A percentile compares a stretch with the other conserved stretches of the same genome.
Conservation (phyloP, 306 rosid genomes). For the Adenanthera pavonina region DNA sequence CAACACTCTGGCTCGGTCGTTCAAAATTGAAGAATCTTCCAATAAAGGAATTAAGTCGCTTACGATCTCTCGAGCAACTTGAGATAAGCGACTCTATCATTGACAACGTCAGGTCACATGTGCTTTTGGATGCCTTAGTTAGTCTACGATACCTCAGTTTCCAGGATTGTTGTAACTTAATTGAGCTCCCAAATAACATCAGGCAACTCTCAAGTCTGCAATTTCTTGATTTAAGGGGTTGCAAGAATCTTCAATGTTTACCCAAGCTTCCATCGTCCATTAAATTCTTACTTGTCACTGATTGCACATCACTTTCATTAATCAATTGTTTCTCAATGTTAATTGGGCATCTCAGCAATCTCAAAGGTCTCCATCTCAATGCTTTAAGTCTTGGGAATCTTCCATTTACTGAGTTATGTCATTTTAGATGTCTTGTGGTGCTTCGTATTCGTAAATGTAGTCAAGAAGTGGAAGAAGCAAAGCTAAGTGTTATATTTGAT, state of each 20-base stretch:
- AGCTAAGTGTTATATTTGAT: neutral
- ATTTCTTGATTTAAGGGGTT: too few relatives aligned
- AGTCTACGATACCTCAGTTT: neutral
- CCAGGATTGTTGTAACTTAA: neutral
- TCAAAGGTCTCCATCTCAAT: neutral
- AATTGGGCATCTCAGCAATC: slow-evolving; percentile 14
- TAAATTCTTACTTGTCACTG: too few relatives aligned
- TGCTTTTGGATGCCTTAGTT: too few relatives aligned
- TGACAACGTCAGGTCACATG: too few relatives aligned
- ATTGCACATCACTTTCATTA: too few relatives aligned
- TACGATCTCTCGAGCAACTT: neutral
- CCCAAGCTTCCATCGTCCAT: too few relatives aligned
- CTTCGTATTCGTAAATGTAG: neutral
- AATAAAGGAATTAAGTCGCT: neutral
- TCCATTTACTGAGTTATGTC: slow-evolving; percentile 3
- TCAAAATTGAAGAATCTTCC: neutral
- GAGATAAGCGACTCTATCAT: too few relatives aligned
- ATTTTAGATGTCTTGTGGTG: neutral
- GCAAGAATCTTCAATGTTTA: too few relatives aligned
- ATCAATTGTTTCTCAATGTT: neutral
- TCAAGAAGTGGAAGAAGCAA: neutral
- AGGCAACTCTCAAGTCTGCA: too few relatives aligned
- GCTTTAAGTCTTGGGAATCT: neutral
- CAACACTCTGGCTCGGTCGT: neutral
- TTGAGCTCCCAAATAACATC: too few relatives aligned